Conservation (phyloP, 2,329 filamentous ascomycete genomes). For the Dothideomycetidae sp. region DNA sequence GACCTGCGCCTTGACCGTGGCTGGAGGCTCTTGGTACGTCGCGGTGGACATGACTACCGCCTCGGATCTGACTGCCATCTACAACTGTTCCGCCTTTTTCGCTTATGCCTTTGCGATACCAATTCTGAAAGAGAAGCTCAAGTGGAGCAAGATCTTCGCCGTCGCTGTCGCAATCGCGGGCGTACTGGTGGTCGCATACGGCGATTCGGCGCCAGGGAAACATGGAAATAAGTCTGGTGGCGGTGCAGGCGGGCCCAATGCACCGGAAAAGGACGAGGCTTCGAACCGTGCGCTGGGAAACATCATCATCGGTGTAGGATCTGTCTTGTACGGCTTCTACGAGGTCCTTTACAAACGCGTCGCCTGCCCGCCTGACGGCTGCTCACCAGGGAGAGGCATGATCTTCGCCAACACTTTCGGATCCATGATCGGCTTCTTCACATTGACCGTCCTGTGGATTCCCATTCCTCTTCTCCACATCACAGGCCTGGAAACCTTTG, state of each 20-base stretch:
- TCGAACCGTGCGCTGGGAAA: constrained; percentile 68
- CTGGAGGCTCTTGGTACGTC: constrained; percentile 88
- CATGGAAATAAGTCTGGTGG: constrained; percentile 42
- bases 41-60: constrained; percentile 88
- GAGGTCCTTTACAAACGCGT: constrained; percentile 92
- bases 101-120: constrained; percentile 95
- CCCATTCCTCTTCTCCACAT: constrained; percentile 74
- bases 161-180: constrained; percentile 78
- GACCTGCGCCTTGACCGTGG: constrained; percentile 74
- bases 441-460: constrained; percentile 77
- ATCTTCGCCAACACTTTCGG: constrained; percentile 92
- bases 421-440: constrained; percentile 74
- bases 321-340: constrained; percentile 88
- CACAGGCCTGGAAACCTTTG: constrained; percentile 67
- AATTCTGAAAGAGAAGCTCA: constrained; percentile 69
- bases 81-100: constrained; percentile 98
- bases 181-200: constrained; percentile 90
- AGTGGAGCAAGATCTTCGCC: constrained; percentile 70
- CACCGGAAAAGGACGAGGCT: constrained; percentile 38
- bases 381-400: constrained; percentile 72
- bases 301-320: constrained; percentile 78
- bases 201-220: constrained; percentile 44
- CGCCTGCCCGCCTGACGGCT: constrained; percentile 85
- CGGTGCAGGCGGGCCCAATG: constrained; percentile 33
- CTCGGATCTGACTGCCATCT: constrained; percentile 90